phyloP scores from a whole-genome alignment of 177 flowering plant genomes.

The Tripterygium wilfordii region DNA sequence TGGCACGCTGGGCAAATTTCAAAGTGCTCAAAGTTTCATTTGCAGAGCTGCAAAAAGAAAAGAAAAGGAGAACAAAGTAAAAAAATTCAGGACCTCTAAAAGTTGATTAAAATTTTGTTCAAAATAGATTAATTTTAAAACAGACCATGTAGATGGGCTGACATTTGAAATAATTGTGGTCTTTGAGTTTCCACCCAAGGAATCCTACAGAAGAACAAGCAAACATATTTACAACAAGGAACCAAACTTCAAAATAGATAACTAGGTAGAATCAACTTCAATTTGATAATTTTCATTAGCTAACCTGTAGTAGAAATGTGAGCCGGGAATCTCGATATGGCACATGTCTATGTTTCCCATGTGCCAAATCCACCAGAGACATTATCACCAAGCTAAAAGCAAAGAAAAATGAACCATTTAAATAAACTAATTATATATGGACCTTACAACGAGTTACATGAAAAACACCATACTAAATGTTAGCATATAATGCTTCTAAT shows the following conservation, averaged over 20 bases:
- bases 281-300: constrained; percentile 1
- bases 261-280: not conserved
- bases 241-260: not conserved
- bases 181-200: constrained; percentile 93
- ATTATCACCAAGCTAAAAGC: constrained; percentile 72
- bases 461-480: too few species aligned
- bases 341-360: constrained; percentile 84
- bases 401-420: not conserved
- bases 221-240: not conserved
- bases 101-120: not conserved
- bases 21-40: constrained; percentile 84
- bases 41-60: constrained; percentile 56
- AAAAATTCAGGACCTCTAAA: not conserved
- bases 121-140: not conserved
- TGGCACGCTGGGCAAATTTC: constrained; percentile 94
- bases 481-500: not conserved
- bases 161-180: constrained; percentile 85
- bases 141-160: constrained; percentile 84
- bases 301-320: constrained; percentile 92
- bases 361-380: constrained; percentile 85
- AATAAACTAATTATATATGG: not conserved
- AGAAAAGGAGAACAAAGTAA: constrained; percentile 1
- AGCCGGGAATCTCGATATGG: constrained; percentile 95
- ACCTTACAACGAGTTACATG: not conserved
- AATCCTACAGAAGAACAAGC: constrained; percentile 57